Base-by-base conservation (phyloP, 2,329 filamentous ascomycete species). In the Chlorencoelia australis region DNA sequence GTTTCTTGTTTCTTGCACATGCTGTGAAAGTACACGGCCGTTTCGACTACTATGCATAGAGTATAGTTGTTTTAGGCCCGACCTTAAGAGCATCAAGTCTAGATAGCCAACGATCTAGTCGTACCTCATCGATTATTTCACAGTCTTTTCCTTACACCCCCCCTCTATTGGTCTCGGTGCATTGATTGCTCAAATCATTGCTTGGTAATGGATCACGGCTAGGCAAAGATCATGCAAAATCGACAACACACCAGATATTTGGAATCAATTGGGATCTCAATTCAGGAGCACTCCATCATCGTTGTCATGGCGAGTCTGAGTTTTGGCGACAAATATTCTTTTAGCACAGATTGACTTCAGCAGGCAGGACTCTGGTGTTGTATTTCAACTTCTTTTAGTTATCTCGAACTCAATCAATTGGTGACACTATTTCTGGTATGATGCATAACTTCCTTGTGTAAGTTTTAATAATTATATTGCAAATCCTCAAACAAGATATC, bases 281-380 rank as follows among this genome's bases (percentile, higher is more conserved):
- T 79, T 54, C 82, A 82, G 56, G 78, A 82, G 51, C 78, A 82
- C 53, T 60, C 73, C 25, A 69, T 82, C 43, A 79, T 82, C 40
- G 72, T 76, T 14, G 72, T 80, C 44, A 80, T 80, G 49, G 49
- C 47, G 16, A 50, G 68, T 66, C 66, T 44, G 16, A 43, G 42
- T 20, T 86, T 86, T 48, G 19, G 79, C 79, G 2, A 85, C 80
- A 2, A 80, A 85, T 46, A 78, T 84, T 31, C 71, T 87, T 30
- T 63, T 83, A 4, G 80, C 79, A 0, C 79, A 83, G 58, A 61
- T 74, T 13, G 68, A 79, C 11, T 85, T 84, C 49, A 86, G 86
- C 75, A 6, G 81, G 75, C 2, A 81, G 83, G 55, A 79, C 76
- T 39, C 59, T 81, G 8, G 69, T 35, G 72, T 69, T 59, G 65